These are phyloP conservation scores for Neonectria sp. DNA, from an alignment of 2,329 filamentous ascomycete genomes.

Conservation along the genomic window DNA sequence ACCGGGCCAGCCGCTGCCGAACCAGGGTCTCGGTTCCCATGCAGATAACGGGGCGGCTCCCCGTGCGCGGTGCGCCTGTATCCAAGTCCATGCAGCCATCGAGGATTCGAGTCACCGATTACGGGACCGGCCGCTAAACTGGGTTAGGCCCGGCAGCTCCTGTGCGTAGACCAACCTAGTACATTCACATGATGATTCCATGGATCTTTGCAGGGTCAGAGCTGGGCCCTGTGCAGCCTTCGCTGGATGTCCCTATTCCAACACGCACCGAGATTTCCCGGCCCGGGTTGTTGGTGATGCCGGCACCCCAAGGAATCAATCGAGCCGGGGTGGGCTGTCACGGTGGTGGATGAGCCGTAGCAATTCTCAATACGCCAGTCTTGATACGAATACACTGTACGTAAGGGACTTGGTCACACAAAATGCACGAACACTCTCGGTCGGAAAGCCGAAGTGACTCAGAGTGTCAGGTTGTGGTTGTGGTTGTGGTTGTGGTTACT, in stretches of 20 bases:
- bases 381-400: not conserved
- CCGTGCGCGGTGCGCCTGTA: not conserved
- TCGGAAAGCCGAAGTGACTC: constrained; percentile 5
- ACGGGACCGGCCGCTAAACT: constrained; percentile 1
- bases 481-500: not conserved
- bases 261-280: constrained; percentile 4
- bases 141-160: constrained; percentile 1
- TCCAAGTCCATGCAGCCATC: not conserved
- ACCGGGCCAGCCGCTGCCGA: not conserved
- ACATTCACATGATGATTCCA: constrained; percentile 22
- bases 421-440: not conserved
- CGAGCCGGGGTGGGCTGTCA: not conserved
- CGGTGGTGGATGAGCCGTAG: not conserved
- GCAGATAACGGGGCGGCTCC: not conserved
- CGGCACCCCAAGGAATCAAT: not conserved
- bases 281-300: constrained; percentile 2
- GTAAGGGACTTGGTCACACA: not conserved
- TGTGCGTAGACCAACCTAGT: not conserved
- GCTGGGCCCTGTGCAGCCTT: not conserved
- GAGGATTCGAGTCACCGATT: constrained; percentile 3
- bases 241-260: not conserved
- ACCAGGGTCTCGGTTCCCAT: not conserved
- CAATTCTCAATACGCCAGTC: not conserved
- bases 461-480: not conserved
- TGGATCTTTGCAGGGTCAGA: constrained; percentile 3